Percentiles rank a stretch among this genome's conserved stretches.
Evolutionary conservation across 169 alveolate species (phyloP).

Genomic region (Cystoisospora suis): DNA sequence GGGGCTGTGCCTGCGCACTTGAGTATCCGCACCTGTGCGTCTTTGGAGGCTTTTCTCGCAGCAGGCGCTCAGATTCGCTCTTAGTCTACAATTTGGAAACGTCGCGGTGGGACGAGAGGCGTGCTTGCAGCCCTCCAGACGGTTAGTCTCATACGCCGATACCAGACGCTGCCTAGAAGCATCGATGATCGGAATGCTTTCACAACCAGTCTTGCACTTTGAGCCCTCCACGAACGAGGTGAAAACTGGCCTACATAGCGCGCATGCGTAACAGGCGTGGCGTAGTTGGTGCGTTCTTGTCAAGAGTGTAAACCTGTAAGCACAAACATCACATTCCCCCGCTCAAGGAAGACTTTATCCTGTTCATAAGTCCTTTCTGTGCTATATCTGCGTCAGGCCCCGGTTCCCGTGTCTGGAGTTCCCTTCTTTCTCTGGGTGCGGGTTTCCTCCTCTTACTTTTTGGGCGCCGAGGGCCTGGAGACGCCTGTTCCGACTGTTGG

Average conservation of each 20-base stretch:
- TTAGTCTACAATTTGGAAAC: background rate
- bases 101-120: background rate
- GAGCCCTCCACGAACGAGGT: too few relatives aligned
- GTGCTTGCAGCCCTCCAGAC: background rate
- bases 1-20: conserved; percentile 8
- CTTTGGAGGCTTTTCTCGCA: conserved; percentile 22
- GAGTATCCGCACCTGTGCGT: background rate
- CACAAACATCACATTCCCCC: too few relatives aligned
- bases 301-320: too few relatives aligned
- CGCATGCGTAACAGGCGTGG: too few relatives aligned
- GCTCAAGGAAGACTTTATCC: too few relatives aligned
- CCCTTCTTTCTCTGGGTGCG: background rate
- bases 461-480: conserved; percentile 11
- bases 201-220: too few relatives aligned
- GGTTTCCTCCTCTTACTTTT: background rate
- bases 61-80: background rate
- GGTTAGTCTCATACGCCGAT: too few relatives aligned
- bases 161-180: too few relatives aligned
- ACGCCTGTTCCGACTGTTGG: conserved; percentile 10
- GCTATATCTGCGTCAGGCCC: background rate
- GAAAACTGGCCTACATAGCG: too few relatives aligned
- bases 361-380: background rate
- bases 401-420: background rate
- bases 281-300: too few relatives aligned
- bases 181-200: too few relatives aligned